These are phyloP conservation scores for Trametes polyzona DNA, from an alignment of 1,284 basidiomycete species.

Conservation along the genomic window DNA sequence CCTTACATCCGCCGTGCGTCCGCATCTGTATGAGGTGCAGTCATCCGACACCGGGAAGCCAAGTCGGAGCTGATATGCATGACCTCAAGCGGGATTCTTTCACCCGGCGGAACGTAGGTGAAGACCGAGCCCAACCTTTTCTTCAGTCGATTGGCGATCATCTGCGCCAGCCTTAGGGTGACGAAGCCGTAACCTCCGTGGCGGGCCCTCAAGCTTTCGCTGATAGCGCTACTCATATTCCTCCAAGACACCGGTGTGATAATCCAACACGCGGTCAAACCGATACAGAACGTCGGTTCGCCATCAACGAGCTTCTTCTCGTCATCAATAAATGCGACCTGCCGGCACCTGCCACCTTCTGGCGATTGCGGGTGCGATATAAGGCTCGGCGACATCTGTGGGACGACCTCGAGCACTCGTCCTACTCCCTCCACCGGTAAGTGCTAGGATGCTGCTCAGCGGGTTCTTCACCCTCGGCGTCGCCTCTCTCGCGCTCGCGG, in stretches of 20 bases:
- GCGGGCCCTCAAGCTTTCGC: background rate
- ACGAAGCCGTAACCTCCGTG: too few relatives aligned
- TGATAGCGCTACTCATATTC: background rate
- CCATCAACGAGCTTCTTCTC: constrained; percentile 1
- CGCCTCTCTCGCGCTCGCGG: constrained; percentile 7
- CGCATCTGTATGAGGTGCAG: background rate
- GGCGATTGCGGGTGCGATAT: background rate
- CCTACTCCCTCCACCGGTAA: background rate
- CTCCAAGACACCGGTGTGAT: background rate
- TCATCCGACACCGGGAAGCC: background rate
- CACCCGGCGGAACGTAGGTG: background rate
- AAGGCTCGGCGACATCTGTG: background rate
- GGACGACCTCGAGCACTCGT: constrained; percentile 1
- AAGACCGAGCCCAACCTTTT: background rate
- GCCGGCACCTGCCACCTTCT: constrained; percentile 4
- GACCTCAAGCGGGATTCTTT: background rate
- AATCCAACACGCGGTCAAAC: background rate
- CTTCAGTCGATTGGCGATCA: background rate
- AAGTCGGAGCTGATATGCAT: background rate
- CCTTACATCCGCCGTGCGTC: background rate
- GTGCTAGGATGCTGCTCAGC: constrained; percentile 18
- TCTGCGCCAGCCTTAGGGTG: too few relatives aligned
- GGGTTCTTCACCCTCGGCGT: constrained; percentile 9
- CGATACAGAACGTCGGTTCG: background rate
- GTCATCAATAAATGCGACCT: background rate